A percentile compares a stretch with the other conserved stretches of the same genome.
phyloP scores from a whole-genome alignment of 2,329 filamentous ascomycete species.

The Calonectria pauciramosa region DNA sequence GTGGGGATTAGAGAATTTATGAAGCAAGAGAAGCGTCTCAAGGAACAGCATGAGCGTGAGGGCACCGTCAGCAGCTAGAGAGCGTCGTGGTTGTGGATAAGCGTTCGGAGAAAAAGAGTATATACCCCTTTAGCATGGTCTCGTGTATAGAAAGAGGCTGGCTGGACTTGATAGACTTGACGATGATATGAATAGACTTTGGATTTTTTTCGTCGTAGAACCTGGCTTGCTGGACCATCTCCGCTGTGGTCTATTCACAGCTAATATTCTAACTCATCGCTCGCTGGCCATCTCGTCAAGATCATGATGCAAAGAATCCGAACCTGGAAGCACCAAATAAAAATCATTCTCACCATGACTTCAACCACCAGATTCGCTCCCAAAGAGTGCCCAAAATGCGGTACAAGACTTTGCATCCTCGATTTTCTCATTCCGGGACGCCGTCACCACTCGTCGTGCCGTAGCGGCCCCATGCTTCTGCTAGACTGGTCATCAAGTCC shows the following conservation, averaged over 20 bases:
- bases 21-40: conserved; percentile 93
- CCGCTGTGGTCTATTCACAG: not conserved
- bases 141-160: conserved; percentile 15
- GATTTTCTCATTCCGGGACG: not conserved
- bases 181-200: conserved; percentile 38
- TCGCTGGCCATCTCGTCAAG: not conserved
- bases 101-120: conserved; percentile 22
- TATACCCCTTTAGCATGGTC: conserved; percentile 38
- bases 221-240: not conserved
- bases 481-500: not conserved
- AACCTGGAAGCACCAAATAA: not conserved
- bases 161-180: conserved; percentile 35
- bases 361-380: not conserved
- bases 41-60: conserved; percentile 77
- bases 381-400: not conserved
- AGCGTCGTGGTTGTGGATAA: not conserved
- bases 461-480: not conserved
- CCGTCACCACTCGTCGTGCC: not conserved
- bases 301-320: not conserved
- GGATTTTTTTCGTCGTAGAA: not conserved
- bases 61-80: conserved; percentile 60
- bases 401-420: not conserved
- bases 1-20: conserved; percentile 97
- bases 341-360: not conserved
- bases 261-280: not conserved